Evolutionary conservation across 2,329 filamentous ascomycete genomes (phyloP).

Genomic region (Zasmidium angulare): DNA sequence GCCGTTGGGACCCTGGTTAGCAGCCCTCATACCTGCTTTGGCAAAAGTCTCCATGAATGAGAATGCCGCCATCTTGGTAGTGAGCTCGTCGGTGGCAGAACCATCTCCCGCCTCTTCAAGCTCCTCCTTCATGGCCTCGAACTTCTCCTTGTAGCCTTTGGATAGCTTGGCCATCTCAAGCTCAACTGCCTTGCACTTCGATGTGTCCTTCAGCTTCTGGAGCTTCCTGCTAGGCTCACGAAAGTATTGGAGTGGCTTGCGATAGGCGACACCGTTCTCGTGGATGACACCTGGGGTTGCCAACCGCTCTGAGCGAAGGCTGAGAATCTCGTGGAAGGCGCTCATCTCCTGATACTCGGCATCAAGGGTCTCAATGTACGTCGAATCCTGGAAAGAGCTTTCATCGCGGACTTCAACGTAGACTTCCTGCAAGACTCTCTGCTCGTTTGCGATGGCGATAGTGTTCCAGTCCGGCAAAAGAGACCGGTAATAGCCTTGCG

Average conservation of each 20-base stretch:
- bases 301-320: background rate
- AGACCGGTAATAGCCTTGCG: background rate
- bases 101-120: background rate
- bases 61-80: too few species aligned
- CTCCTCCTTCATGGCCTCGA: background rate
- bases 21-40: too few species aligned
- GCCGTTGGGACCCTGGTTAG: too few species aligned
- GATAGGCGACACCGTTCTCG: background rate
- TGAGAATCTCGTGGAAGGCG: background rate
- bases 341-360: background rate
- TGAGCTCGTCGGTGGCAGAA: too few species aligned
- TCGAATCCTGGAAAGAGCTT: background rate
- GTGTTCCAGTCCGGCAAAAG: background rate
- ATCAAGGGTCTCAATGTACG: background rate
- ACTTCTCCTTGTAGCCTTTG: background rate
- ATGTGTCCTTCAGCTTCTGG: background rate
- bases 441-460: background rate
- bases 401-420: background rate
- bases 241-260: background rate
- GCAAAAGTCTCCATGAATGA: too few species aligned
- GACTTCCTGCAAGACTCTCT: background rate
- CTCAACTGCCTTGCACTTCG: background rate
- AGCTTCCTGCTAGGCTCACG: background rate
- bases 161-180: background rate
- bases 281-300: background rate